These are phyloP conservation scores for Buxus sempervirens DNA, from an alignment of 164 flowering plant genomes.

Conservation along the genomic window DNA sequence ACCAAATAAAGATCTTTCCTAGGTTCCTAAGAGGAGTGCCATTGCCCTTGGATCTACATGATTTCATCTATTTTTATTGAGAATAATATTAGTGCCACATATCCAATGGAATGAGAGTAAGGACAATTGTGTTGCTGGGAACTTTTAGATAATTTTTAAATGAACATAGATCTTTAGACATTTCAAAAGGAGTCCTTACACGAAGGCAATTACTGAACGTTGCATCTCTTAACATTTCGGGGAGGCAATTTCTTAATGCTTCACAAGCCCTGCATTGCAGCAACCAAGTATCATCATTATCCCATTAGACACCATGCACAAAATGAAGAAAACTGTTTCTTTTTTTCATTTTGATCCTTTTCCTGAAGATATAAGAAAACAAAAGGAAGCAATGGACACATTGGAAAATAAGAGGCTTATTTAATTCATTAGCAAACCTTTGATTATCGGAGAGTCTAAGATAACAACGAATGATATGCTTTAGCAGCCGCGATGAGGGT, in stretches of 20 bases:
- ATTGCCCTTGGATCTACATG: not conserved
- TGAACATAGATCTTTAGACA: not conserved
- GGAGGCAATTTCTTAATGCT: slow-evolving; percentile 12
- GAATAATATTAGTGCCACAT: not conserved
- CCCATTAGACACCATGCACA: not conserved
- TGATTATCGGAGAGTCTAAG: slow-evolving; percentile 22
- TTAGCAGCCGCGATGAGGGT: slow-evolving; percentile 22
- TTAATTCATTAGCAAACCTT: slow-evolving; percentile 16
- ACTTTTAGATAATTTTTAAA: not conserved
- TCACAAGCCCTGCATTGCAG: slow-evolving; percentile 22
- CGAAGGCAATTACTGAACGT: slow-evolving; percentile 3
- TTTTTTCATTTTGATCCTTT: too few relatives aligned
- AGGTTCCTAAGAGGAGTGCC: not conserved
- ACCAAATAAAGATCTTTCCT: not conserved
- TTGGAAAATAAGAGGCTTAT: not conserved
- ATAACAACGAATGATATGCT: slow-evolving; percentile 27
- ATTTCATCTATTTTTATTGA: too few relatives aligned
- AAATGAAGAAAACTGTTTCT: not conserved
- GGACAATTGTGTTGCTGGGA: not conserved
- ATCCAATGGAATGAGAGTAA: not conserved
- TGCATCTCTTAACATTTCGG: slow-evolving; percentile 14
- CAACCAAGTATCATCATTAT: not conserved
- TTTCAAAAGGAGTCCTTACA: slow-evolving; percentile 15
- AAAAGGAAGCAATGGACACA: not conserved
- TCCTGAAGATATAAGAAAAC: too few relatives aligned